A percentile compares a stretch with the other conserved stretches of the same genome.
phyloP scores from a whole-genome alignment of 352 stramenopile species.

The Pelagophyceae sp. region DNA sequence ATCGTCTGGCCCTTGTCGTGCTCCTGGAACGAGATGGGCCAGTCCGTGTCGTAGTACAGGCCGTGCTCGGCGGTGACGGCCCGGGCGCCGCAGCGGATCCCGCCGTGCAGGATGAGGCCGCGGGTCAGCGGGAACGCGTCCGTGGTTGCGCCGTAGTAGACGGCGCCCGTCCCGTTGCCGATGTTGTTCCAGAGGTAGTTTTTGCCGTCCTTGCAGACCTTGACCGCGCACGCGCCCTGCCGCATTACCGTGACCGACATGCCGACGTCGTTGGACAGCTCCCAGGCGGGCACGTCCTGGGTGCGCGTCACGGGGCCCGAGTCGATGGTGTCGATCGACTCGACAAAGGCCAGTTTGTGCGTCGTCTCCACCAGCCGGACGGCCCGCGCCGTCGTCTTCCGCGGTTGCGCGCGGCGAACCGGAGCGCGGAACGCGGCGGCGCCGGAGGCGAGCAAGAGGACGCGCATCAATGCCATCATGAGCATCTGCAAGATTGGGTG shows the following conservation, averaged over 20 bases:
- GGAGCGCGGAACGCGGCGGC: too few species aligned
- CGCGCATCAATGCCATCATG: too few species aligned
- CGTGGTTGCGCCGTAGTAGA: conserved; percentile 24
- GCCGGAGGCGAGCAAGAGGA: too few species aligned
- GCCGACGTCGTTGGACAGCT: neutral
- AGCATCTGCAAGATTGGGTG: too few species aligned
- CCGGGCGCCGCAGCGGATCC: conserved; percentile 31
- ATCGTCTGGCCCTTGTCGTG: conserved; percentile 22
- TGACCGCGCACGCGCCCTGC: neutral
- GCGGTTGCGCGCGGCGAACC: too few species aligned
- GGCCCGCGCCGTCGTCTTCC: too few species aligned
- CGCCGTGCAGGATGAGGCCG: conserved; percentile 34
- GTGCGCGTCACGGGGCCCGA: neutral
- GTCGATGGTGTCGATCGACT: too few species aligned
- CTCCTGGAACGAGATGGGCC: conserved; percentile 15
- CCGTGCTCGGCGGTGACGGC: conserved; percentile 32
- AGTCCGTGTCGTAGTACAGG: conserved; percentile 38
- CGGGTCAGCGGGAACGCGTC: conserved; percentile 28
- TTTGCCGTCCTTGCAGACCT: neutral
- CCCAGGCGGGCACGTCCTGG: neutral
- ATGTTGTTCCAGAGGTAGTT: conserved; percentile 34
- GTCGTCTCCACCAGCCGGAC: too few species aligned
- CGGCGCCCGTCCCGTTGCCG: conserved; percentile 21
- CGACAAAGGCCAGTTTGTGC: too few species aligned
- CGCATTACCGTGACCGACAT: neutral